Conservation (phyloP, 768 basidiomycete genomes). For the Mycena rebaudengoi region DNA sequence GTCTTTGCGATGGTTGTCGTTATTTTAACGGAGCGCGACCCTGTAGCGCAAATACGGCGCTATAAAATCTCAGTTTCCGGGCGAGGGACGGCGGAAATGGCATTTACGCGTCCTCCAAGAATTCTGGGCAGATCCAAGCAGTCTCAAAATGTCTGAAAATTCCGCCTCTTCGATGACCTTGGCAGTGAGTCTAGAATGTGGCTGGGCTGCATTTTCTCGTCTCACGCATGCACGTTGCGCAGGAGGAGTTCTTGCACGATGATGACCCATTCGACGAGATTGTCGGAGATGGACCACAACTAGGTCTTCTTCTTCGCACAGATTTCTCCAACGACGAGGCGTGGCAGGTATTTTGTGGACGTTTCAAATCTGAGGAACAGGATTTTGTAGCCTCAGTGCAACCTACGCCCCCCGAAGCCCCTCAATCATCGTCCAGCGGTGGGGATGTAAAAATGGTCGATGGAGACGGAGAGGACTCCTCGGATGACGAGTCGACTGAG, state of each 20-base stretch:
- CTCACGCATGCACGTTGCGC: no score
- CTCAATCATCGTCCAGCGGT: conserved; percentile 5
- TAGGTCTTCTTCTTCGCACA: conserved; percentile 76
- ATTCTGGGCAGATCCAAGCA: conserved; percentile 51
- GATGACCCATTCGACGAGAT: conserved; percentile 62
- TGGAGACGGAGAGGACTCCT: conserved; percentile 45
- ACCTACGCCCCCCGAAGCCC: conserved; percentile 5
- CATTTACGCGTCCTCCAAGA: conserved; percentile 58
- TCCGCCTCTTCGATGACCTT: conserved; percentile 4
- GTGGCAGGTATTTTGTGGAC: conserved; percentile 63
- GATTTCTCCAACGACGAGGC: conserved; percentile 75
- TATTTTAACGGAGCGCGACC: conserved; percentile 1
- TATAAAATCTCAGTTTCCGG: conserved; percentile 54
- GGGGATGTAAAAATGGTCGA: conserved; percentile 36
- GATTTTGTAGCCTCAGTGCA: conserved; percentile 51
- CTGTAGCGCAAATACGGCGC: conserved; percentile 51
- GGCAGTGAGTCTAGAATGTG: conserved; percentile 13
- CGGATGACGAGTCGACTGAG: conserved; percentile 38
- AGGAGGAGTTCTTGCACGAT: conserved; percentile 46
- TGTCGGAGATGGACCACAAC: conserved; percentile 53
- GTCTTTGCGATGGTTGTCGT: not conserved
- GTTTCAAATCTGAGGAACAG: conserved; percentile 63
- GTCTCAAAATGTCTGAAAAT: conserved; percentile 34
- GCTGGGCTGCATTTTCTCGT: no score
- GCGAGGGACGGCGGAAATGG: conserved; percentile 66